phyloP scores from a whole-genome alignment of 2,329 filamentous ascomycete species.

The Ambrosiella cleistominuta region DNA sequence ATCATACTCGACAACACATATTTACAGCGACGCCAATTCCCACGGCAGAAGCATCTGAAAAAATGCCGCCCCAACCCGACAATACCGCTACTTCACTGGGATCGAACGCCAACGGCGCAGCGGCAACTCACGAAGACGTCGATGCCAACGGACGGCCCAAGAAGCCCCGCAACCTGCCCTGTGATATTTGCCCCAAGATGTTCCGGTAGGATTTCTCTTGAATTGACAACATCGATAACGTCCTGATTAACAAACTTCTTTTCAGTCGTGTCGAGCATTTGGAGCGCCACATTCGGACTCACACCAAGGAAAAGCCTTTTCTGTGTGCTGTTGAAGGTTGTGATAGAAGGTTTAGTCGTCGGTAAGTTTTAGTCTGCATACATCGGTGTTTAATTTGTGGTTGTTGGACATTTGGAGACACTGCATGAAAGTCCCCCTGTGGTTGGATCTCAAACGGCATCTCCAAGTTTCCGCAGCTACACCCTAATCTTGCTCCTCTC shows the following conservation, averaged over 20 bases:
- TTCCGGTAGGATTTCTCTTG: conserved; percentile 34
- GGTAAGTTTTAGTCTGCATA: conserved; percentile 25
- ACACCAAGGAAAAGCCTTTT: conserved; percentile 49
- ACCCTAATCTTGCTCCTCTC: not conserved
- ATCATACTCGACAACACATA: no score
- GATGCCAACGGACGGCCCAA: conserved; percentile 33
- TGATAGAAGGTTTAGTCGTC: conserved; percentile 44
- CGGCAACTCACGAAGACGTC: not conserved
- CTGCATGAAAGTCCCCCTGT: not conserved
- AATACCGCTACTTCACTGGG: not conserved
- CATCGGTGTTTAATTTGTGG: not conserved
- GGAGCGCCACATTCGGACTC: conserved; percentile 44
- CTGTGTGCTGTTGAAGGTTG: conserved; percentile 40
- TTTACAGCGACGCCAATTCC: no score
- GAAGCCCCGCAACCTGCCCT: conserved; percentile 44
- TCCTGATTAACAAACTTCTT: conserved; percentile 9
- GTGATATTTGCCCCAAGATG: conserved; percentile 44
- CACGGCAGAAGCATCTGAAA: not conserved
- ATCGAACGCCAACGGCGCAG: not conserved
- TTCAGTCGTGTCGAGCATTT: conserved; percentile 44
- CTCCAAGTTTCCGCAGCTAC: not conserved
- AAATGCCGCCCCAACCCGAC: not conserved
- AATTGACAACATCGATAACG: conserved; percentile 1
- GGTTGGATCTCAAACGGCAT: not conserved
- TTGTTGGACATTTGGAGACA: not conserved